Conservation (phyloP, 2,329 filamentous ascomycete genomes). For the Penicillium griseofulvum region DNA sequence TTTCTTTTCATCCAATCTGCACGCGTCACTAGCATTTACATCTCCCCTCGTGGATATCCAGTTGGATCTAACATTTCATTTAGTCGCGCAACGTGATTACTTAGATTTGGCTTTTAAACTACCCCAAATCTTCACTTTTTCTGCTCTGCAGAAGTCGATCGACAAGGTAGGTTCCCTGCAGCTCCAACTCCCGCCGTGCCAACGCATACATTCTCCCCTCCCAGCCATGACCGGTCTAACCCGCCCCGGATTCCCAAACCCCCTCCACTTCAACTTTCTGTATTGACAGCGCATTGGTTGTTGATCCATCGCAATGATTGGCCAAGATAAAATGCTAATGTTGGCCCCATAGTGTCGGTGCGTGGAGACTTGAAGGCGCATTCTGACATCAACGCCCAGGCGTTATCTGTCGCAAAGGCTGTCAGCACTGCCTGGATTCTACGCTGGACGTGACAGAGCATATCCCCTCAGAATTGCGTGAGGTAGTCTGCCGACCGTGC, state of each 20-base stretch:
- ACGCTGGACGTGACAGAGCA: slow-evolving; percentile 26
- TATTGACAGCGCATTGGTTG: slow-evolving; percentile 31
- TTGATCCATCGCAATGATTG: slow-evolving; percentile 11
- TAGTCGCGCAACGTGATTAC: slow-evolving; percentile 15
- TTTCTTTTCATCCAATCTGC: slow-evolving; percentile 10
- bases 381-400: slow-evolving; percentile 27
- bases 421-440: slow-evolving; percentile 31
- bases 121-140: slow-evolving; percentile 15
- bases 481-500: slow-evolving; percentile 26
- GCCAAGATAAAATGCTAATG: slow-evolving; percentile 25
- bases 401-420: slow-evolving; percentile 13
- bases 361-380: slow-evolving; percentile 22
- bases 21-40: slow-evolving; percentile 18
- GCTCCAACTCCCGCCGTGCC: slow-evolving; percentile 31
- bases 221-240: slow-evolving; percentile 28
- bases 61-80: slow-evolving; percentile 17
- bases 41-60: slow-evolving; percentile 6
- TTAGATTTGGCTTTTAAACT: slow-evolving; percentile 1
- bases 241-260: slow-evolving; percentile 24
- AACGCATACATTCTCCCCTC: slow-evolving; percentile 40
- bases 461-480: slow-evolving; percentile 10
- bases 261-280: slow-evolving; percentile 18
- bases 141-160: slow-evolving; percentile 31
- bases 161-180: slow-evolving; percentile 39
- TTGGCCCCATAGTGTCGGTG: slow-evolving; percentile 21